phyloP scores from a whole-genome alignment of 2,329 filamentous ascomycete species.

The Thelonectria discophora region DNA sequence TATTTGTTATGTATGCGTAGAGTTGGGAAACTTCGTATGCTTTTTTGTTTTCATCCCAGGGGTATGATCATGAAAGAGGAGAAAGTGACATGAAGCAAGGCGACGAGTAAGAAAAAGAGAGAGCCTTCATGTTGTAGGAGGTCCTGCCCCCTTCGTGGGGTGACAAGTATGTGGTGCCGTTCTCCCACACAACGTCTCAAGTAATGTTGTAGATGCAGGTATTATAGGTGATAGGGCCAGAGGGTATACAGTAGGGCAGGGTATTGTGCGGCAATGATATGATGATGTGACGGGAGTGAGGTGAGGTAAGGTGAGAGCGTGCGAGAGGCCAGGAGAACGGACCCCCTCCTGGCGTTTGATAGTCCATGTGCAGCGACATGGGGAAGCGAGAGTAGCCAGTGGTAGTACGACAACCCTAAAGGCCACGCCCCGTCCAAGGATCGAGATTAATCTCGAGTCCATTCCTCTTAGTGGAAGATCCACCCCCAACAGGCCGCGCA shows the following conservation, averaged over 20 bases:
- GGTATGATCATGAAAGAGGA: background rate
- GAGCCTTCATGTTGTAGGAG: conserved; percentile 11
- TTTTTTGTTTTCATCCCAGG: background rate
- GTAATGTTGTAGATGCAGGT: conserved; percentile 8
- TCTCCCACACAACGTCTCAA: conserved; percentile 34
- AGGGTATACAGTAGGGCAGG: conserved; percentile 10
- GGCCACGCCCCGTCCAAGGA: conserved; percentile 14
- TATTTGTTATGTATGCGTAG: background rate
- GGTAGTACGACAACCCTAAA: background rate
- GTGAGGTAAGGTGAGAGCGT: conserved; percentile 4
- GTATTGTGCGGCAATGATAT: conserved; percentile 1
- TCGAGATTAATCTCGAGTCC: conserved; percentile 19
- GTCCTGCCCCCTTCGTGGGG: conserved; percentile 22
- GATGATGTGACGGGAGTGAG: conserved; percentile 5
- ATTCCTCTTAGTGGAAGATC: conserved; percentile 20
- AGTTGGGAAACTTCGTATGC: background rate
- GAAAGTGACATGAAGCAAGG: conserved; percentile 10
- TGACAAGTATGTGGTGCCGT: conserved; percentile 36
- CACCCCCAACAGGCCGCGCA: conserved; percentile 28
- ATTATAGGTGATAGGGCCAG: background rate
- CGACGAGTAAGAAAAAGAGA: background rate
- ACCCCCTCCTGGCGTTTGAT: conserved; percentile 10
- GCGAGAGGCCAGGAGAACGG: background rate
- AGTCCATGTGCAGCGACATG: conserved; percentile 3
- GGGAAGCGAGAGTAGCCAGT: conserved; percentile 21